phyloP scores from a whole-genome alignment of 2,329 filamentous ascomycete genomes.

The Dothideomycetes sp. region DNA sequence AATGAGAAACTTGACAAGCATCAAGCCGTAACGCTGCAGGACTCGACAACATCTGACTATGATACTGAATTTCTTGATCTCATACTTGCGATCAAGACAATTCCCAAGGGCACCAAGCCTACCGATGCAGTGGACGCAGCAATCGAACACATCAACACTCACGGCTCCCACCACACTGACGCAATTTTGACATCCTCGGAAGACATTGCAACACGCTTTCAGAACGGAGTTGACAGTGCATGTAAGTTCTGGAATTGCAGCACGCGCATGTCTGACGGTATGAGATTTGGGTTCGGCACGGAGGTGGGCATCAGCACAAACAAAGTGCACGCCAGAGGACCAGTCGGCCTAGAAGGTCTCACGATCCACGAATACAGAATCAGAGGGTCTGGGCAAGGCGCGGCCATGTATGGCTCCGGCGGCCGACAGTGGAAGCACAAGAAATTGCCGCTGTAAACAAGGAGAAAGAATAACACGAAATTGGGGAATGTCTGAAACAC shows the following conservation, averaged over 20 bases:
- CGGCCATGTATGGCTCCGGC: constrained; percentile 55
- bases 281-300: constrained; percentile 94
- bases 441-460: constrained; percentile 27
- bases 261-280: constrained; percentile 88
- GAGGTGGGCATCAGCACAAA: constrained; percentile 98
- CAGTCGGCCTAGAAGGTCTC: constrained; percentile 85
- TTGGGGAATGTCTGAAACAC: too few relatives aligned
- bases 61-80: constrained; percentile 83
- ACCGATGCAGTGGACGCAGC: constrained; percentile 49
- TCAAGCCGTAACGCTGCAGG: constrained; percentile 42
- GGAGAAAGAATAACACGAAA: too few relatives aligned
- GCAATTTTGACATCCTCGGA: constrained; percentile 66
- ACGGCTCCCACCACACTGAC: constrained; percentile 92
- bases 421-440: constrained; percentile 48
- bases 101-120: constrained; percentile 30
- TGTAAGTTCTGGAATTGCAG: constrained; percentile 97
- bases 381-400: constrained; percentile 71
- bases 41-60: constrained; percentile 62
- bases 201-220: constrained; percentile 66
- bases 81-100: constrained; percentile 71
- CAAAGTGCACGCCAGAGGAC: constrained; percentile 91
- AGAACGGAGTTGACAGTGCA: constrained; percentile 74
- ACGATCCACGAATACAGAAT: constrained; percentile 98
- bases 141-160: constrained; percentile 78
- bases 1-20: constrained; percentile 32